phyloP scores from a whole-genome alignment of 495 filamentous ascomycete species.

The Usnea hakonensis region DNA sequence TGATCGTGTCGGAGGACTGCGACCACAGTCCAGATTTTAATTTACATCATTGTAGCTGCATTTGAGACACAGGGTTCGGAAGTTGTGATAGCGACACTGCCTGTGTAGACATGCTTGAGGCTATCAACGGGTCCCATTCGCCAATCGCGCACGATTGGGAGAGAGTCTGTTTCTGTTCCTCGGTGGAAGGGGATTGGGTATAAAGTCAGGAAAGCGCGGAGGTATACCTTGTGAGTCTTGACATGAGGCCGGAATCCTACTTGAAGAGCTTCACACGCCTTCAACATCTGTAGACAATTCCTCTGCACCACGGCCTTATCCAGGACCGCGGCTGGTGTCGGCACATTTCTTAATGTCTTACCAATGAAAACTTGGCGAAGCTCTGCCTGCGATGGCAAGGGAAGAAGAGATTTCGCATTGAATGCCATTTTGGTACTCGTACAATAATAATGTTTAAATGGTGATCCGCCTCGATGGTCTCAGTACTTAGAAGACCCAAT shows the following conservation, averaged over 20 bases:
- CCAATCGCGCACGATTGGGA: neutral
- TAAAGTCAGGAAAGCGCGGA: neutral
- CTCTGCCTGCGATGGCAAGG: constrained; percentile 25
- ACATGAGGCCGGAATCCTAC: constrained; percentile 74
- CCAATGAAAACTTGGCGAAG: constrained; percentile 49
- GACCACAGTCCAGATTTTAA: neutral
- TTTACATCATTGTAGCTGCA: neutral
- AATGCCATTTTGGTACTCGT: neutral
- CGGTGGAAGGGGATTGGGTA: neutral
- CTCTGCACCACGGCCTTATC: constrained; percentile 57
- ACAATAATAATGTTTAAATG: too few species aligned
- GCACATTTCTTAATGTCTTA: constrained; percentile 51
- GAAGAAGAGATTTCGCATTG: neutral
- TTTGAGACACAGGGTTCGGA: neutral
- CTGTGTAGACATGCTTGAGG: neutral
- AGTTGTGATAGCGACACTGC: neutral
- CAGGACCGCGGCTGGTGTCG: constrained; percentile 61
- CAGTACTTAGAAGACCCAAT: neutral
- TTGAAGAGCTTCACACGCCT: constrained; percentile 48
- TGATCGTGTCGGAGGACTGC: neutral
- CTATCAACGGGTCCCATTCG: neutral
- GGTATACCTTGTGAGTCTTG: constrained; percentile 73
- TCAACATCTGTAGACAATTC: constrained; percentile 70
- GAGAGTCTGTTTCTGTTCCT: neutral
- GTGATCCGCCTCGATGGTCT: neutral